A percentile compares a stretch with the other conserved stretches of the same genome.
Conservation (phyloP, 2,329 filamentous ascomycete genomes). For the Monilinia polystroma region DNA sequence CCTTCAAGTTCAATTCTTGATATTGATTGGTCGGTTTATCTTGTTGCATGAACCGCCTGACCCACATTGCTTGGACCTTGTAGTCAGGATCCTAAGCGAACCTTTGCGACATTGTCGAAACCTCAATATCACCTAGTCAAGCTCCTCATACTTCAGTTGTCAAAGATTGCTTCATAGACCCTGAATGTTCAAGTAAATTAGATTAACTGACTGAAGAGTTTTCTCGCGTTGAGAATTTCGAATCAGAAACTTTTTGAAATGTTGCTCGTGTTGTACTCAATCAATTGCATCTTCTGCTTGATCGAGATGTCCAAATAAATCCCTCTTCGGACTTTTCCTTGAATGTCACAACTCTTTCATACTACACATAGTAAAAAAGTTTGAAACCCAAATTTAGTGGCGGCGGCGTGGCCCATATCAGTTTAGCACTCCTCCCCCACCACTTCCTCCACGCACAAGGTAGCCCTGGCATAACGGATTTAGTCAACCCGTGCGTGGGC, state of each 20-base stretch:
- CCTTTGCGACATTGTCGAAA: slow-evolving; percentile 39
- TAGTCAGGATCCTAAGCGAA: slow-evolving; percentile 33
- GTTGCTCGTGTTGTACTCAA: slow-evolving; percentile 1
- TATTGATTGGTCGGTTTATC: slow-evolving; percentile 1
- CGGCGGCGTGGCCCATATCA: slow-evolving; percentile 24
- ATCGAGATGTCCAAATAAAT: slow-evolving; percentile 1
- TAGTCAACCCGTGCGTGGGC: slow-evolving; percentile 34
- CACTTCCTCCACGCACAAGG: slow-evolving; percentile 18
- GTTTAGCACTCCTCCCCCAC: slow-evolving; percentile 23
- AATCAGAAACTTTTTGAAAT: slow-evolving; percentile 2
- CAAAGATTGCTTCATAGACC: slow-evolving; percentile 25
- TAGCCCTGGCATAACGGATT: slow-evolving; percentile 29
- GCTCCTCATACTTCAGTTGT: slow-evolving; percentile 28
- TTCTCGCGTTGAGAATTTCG: background rate
- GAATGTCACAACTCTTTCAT: slow-evolving; percentile 11
- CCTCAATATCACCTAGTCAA: slow-evolving; percentile 34
- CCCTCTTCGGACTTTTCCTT: background rate
- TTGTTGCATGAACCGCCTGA: slow-evolving; percentile 30
- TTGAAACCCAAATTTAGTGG: slow-evolving; percentile 31
- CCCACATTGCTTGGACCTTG: slow-evolving; percentile 24
- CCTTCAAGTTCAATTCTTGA: background rate
- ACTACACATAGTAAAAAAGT: slow-evolving; percentile 17
- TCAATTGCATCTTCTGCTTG: slow-evolving; percentile 14
- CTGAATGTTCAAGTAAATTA: slow-evolving; percentile 13
- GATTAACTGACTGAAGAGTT: background rate